A percentile compares a stretch with the other conserved stretches of the same genome.
phyloP scores from a whole-genome alignment of 352 stramenopile genomes.

The Pythium aphanidermatum region DNA sequence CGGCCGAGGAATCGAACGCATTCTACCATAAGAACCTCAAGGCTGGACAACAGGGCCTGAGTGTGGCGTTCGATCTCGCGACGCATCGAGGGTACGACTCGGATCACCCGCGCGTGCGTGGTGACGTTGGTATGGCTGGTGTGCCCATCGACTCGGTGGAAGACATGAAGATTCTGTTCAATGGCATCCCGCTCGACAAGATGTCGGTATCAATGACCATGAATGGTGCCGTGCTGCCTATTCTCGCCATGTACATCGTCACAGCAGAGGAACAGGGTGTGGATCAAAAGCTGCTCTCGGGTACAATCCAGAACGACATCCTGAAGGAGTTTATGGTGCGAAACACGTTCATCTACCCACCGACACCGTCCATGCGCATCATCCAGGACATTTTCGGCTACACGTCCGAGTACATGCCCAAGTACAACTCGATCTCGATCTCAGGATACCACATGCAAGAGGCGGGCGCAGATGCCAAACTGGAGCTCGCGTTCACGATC shows the following conservation, averaged over 20 bases:
- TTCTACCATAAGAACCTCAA: constrained; percentile 95
- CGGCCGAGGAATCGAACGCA: constrained; percentile 94
- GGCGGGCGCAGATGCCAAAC: constrained; percentile 89
- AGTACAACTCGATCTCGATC: constrained; percentile 98
- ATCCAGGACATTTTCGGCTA: constrained; percentile 98
- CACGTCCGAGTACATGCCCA: constrained; percentile 94
- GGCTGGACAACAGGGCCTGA: constrained; percentile 89
- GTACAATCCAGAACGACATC: constrained; percentile 94
- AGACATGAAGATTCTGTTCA: constrained; percentile 97
- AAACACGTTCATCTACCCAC: constrained; percentile 99
- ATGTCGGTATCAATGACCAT: constrained; percentile 99
- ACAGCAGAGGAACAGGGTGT: constrained; percentile 95
- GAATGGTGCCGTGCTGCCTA: constrained; percentile 96
- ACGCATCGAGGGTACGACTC: constrained; percentile 98
- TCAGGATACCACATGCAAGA: constrained; percentile 99
- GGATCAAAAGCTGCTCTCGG: constrained; percentile 76
- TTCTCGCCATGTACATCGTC: constrained; percentile 96
- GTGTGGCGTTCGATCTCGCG: constrained; percentile 96
- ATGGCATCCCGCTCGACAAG: constrained; percentile 93
- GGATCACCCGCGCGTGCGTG: constrained; percentile 91
- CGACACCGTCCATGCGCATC: constrained; percentile 90
- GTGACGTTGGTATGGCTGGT: constrained; percentile 97
- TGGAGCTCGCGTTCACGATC: constrained; percentile 97
- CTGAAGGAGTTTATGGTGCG: constrained; percentile 96
- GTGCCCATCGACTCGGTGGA: constrained; percentile 95